Base-by-base conservation (phyloP, 495 filamentous ascomycete genomes). In the Annulohypoxylon stygium region DNA sequence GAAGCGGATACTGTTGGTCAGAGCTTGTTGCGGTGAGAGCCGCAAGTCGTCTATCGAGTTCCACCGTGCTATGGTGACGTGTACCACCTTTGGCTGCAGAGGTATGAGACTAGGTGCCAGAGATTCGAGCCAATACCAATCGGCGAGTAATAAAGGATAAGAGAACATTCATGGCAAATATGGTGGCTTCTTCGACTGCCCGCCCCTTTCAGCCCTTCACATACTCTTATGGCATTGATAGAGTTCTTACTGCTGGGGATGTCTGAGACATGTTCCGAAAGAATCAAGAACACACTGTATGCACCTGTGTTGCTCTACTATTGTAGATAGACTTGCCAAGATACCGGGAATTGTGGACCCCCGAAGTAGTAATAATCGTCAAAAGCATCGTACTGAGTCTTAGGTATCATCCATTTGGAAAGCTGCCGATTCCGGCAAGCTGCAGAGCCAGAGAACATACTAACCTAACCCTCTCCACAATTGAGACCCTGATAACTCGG, bases 391-490 rank as follows among this genome's bases (percentile, higher is more conserved):
- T 30, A 30, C 5, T 30, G 1, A 30, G 3, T 30, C 30, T 30
- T 30, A 30, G 30, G 58, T 53, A 54, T 73, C 45, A 57, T 67
- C 54, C 50, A 69, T 63, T 75, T 67, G 51, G 41, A 67, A 50
- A 25, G 61, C 36, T 59, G 67, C 72, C 72, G 67, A 70, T 70
- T 67, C 67, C 72, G 67, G 71, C 41, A 62, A 48, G 55, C 43
- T 34, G 48, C 39, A 66, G 71, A 37, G 36, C 16, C 14, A 30
- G 10, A 11, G 9, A 39, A 20, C 16, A n/a, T 60, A 64, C 57
- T 70, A 74, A 75, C 72, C 72, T 75, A 75, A 75, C 72, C 72
- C 72, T 75, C 72, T 70, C 67, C 72, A 67, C 72, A 63, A 25
- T 33, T 34, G n/a, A 50, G 26, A 48, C 66, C 43, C 71, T 70